Base-by-base conservation (phyloP, 176 grass and related monocot genomes). In the Olyra latifolia region DNA sequence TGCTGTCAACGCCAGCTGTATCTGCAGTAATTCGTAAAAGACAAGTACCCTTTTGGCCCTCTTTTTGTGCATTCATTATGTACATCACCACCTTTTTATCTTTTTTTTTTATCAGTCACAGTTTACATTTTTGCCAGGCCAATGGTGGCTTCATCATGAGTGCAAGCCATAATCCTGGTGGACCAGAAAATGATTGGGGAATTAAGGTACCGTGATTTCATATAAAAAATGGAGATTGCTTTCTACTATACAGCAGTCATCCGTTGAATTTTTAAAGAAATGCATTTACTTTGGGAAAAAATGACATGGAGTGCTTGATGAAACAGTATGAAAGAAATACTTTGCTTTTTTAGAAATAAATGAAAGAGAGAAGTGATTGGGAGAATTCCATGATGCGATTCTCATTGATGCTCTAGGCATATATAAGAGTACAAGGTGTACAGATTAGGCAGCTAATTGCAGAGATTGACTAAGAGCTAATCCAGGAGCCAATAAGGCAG, bases 121-220 rank as follows among this genome's bases (percentile, higher is more conserved):
- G 43, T 69, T 80, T 85, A 64, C 24, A 49, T 79, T 83, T 64
- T 73, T 71, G 17, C 59, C 59, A 94, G 91, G 94, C 94, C 27
- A 97, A 93, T 82, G 94, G 94, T 66, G 94, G 94, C 23, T 97
- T 97, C 25, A 81, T 97, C 59, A 94, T 97, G 94, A 97, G 91
- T 78, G 94, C 94, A 86, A 97, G 94, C 57, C 94, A 97, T 71
- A 97, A 97, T 87, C 94, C 94, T 47, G 91, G 94, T 78, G 94
- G 94, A 66, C 94, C 87, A 47, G 88, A 97, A 13, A 84, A 91
- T 56, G 94, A 97, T 59, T 94, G 94, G 94, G 94, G 91, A 24
- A 97, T 97, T 83, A 97, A 97, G 94, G 94, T 83, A 97, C 90
- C 87, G 91, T 97, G 73, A 87, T 63, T 22, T 56, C 44, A 14